These are phyloP conservation scores for Alternaria hordeiaustralica DNA, from an alignment of 2,329 filamentous ascomycete species.

Conservation along the genomic window DNA sequence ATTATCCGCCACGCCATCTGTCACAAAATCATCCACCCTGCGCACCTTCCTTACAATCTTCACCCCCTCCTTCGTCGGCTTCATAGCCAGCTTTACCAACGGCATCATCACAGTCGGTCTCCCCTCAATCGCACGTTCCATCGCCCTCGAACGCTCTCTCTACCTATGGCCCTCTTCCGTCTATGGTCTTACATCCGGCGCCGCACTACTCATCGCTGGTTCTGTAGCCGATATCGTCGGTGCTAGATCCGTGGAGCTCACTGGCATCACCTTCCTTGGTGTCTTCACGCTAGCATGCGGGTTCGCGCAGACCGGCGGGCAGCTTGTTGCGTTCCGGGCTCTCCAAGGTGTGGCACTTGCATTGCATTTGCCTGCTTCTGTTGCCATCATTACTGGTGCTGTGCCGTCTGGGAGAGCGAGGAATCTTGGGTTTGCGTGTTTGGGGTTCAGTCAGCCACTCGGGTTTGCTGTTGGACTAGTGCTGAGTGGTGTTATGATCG, in stretches of 20 bases:
- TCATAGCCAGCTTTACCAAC: slow-evolving; percentile 41
- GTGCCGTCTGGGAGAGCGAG: slow-evolving; percentile 32
- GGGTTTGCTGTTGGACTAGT: slow-evolving; percentile 61
- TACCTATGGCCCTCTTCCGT: slow-evolving; percentile 46
- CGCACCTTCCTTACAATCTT: slow-evolving; percentile 13
- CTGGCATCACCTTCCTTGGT: slow-evolving; percentile 52
- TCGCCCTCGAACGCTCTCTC: slow-evolving; percentile 37
- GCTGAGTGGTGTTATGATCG: slow-evolving; percentile 57
- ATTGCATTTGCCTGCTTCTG: slow-evolving; percentile 56
- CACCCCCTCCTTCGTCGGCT: slow-evolving; percentile 29
- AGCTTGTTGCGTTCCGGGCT: slow-evolving; percentile 53
- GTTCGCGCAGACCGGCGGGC: slow-evolving; percentile 53
- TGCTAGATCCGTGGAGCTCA: slow-evolving; percentile 52
- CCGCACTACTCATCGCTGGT: slow-evolving; percentile 58
- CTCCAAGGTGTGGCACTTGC: slow-evolving; percentile 56
- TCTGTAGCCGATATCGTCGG: slow-evolving; percentile 61
- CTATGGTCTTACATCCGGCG: slow-evolving; percentile 53
- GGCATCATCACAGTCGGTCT: slow-evolving; percentile 53
- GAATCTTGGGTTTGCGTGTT: slow-evolving; percentile 47
- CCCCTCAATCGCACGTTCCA: slow-evolving; percentile 49
- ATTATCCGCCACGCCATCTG: not conserved
- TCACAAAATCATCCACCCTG: not conserved
- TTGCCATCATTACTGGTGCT: slow-evolving; percentile 52
- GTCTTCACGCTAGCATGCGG: slow-evolving; percentile 55
- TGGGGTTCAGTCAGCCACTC: slow-evolving; percentile 56